Conservation (phyloP, 1,139 yeast species). For the Debaryomyces udenii region DNA sequence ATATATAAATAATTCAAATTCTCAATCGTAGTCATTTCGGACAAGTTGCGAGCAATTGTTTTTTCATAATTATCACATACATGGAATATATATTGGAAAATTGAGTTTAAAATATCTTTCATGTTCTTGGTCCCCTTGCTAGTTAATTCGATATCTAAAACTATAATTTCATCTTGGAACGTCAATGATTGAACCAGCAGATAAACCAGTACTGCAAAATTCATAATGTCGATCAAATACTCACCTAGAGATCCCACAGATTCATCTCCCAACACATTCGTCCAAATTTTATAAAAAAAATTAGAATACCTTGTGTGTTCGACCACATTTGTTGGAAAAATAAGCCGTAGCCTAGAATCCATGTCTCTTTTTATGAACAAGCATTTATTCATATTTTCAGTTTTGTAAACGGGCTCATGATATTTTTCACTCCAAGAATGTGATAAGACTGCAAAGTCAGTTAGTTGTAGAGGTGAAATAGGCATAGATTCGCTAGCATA, state of each 20-base stretch:
- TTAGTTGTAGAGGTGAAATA: not conserved
- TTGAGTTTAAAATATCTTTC: slow-evolving; percentile 25
- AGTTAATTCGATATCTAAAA: slow-evolving; percentile 52
- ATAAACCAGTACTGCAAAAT: slow-evolving; percentile 35
- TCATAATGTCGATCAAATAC: slow-evolving; percentile 23
- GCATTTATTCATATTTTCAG: slow-evolving; percentile 9
- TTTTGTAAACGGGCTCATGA: slow-evolving; percentile 4
- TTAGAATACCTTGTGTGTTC: slow-evolving; percentile 20
- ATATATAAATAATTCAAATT: slow-evolving; percentile 46
- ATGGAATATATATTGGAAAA: slow-evolving; percentile 30
- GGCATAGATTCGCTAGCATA: not conserved
- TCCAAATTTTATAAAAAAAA: slow-evolving; percentile 47
- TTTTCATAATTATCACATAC: slow-evolving; percentile 7
- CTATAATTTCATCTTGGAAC: slow-evolving; percentile 32
- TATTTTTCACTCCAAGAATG: slow-evolving; percentile 9
- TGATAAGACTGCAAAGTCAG: slow-evolving; percentile 4
- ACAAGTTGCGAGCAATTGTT: slow-evolving; percentile 28
- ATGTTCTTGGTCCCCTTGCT: slow-evolving; percentile 39
- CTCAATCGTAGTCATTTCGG: slow-evolving; percentile 49
- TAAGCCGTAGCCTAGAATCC: slow-evolving; percentile 29
- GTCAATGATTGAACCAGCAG: slow-evolving; percentile 46
- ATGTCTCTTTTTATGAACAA: slow-evolving; percentile 16
- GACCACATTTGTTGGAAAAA: slow-evolving; percentile 36
- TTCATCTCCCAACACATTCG: slow-evolving; percentile 66
- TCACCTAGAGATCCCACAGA: slow-evolving; percentile 45